Evolutionary conservation across 371 early-diverging fungal genomes (phyloP).

Genomic region (Batrachochytrium dendrobatidis): DNA sequence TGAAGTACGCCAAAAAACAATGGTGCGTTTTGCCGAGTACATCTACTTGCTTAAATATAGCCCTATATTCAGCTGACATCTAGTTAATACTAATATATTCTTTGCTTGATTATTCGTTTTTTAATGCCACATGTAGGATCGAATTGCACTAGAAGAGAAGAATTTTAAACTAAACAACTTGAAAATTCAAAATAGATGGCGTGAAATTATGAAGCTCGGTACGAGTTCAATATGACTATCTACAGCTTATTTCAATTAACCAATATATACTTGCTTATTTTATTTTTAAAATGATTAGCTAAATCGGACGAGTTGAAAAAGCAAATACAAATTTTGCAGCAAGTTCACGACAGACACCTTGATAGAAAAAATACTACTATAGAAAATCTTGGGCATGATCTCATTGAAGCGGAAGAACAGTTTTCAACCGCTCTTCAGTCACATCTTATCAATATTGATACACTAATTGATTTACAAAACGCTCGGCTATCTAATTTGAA

Average conservation of each 20-base stretch:
- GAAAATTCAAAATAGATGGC: slow-evolving; percentile 44
- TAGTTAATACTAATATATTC: too few species aligned
- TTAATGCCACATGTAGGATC: too few species aligned
- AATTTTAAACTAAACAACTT: slow-evolving; percentile 32
- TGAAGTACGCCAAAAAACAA: slow-evolving; percentile 36
- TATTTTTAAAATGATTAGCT: slow-evolving; percentile 14
- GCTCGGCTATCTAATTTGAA: slow-evolving; percentile 32
- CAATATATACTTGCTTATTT: too few species aligned
- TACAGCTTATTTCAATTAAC: too few species aligned
- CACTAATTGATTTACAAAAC: slow-evolving; percentile 41
- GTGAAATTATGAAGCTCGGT: slow-evolving; percentile 43
- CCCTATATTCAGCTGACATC: not conserved
- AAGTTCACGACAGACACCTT: slow-evolving; percentile 38
- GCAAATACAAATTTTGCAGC: slow-evolving; percentile 29
- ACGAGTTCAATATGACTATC: not conserved
- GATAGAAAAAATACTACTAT: slow-evolving; percentile 39
- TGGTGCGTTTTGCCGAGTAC: slow-evolving; percentile 27
- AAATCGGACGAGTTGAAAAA: slow-evolving; percentile 27
- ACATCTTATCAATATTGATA: slow-evolving; percentile 45
- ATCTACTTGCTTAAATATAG: not conserved
- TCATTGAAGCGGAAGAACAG: slow-evolving; percentile 48
- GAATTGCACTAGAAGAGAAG: slow-evolving; percentile 31
- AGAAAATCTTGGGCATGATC: slow-evolving; percentile 23
- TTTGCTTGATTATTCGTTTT: too few species aligned
- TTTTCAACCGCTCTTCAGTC: slow-evolving; percentile 37